Evolutionary conservation across 2,329 filamentous ascomycete species (phyloP).

Genomic region (Xylariales sp.): DNA sequence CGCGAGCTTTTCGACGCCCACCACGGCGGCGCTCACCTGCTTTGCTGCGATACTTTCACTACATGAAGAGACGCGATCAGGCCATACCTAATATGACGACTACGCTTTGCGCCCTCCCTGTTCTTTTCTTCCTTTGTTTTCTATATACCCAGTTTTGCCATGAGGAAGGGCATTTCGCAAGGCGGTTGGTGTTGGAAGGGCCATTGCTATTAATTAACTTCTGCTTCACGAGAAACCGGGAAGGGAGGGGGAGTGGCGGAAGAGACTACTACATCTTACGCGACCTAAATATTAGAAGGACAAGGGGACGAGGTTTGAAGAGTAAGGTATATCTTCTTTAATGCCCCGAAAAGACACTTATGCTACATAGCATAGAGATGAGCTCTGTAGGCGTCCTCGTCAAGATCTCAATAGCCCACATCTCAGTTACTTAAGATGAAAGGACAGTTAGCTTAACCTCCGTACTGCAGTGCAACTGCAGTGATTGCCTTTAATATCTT

Average conservation of each 20-base stretch:
- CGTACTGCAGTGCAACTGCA: neutral
- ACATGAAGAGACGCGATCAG: constrained; percentile 8
- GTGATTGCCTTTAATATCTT: neutral
- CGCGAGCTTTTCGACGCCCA: constrained; percentile 4
- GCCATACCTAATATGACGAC: constrained; percentile 6
- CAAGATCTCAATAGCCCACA: neutral
- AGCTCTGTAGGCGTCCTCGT: neutral
- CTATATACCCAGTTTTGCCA: constrained; percentile 8
- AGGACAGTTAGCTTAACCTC: neutral
- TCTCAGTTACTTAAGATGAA: neutral
- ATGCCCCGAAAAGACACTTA: neutral
- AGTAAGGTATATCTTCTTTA: neutral
- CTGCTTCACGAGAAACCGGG: neutral
- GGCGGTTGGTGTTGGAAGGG: constrained; percentile 2
- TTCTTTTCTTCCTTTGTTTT: constrained; percentile 1
- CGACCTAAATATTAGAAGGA: neutral
- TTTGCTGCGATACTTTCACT: constrained; percentile 1
- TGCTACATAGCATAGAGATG: neutral
- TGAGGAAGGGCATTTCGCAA: neutral
- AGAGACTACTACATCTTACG: neutral
- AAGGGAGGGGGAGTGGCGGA: neutral
- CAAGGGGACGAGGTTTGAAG: neutral
- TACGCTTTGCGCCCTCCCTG: constrained; percentile 2
- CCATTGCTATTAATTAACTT: constrained; percentile 1
- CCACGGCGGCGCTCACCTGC: constrained; percentile 3